phyloP scores from a whole-genome alignment of 306 rosid species.

The Senna tora region DNA sequence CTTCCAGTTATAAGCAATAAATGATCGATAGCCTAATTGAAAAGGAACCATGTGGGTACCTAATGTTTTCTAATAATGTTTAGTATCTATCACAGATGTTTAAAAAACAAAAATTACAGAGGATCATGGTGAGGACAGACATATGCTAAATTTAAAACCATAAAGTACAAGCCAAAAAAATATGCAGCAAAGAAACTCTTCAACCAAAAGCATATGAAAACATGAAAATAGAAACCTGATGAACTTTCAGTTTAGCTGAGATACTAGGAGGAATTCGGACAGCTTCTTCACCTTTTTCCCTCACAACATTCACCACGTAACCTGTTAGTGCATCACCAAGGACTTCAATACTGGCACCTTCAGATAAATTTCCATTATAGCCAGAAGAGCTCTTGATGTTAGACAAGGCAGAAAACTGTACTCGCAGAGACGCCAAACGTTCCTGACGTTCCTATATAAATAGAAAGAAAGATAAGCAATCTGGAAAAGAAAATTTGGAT shows the following conservation, averaged over 20 bases:
- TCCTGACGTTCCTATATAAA: constrained; percentile 89
- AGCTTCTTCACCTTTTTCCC: constrained; percentile 95
- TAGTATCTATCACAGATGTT: not conserved
- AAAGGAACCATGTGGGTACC: not conserved
- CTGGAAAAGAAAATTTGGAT: constrained; percentile 14
- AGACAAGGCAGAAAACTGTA: constrained; percentile 75
- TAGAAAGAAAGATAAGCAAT: constrained; percentile 30
- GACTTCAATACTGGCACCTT: constrained; percentile 73
- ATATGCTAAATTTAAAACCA: constrained; percentile 11
- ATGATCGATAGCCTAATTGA: not conserved
- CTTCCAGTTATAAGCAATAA: constrained; percentile 16
- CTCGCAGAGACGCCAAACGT: constrained; percentile 82
- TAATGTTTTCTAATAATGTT: constrained; percentile 23
- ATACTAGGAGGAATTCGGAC: constrained; percentile 90
- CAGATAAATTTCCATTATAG: constrained; percentile 70
- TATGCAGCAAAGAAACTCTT: constrained; percentile 17
- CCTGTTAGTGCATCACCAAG: constrained; percentile 82
- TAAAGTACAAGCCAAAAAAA: constrained; percentile 5
- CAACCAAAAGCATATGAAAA: constrained; percentile 19
- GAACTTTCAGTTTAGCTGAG: constrained; percentile 84
- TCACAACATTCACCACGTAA: constrained; percentile 90
- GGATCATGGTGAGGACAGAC: constrained; percentile 5
- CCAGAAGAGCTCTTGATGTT: constrained; percentile 56
- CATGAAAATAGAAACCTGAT: constrained; percentile 63
- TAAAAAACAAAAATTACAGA: not conserved